These are phyloP conservation scores for Candida berthetii DNA, from an alignment of 805 yeast genomes.

Conservation along the genomic window DNA sequence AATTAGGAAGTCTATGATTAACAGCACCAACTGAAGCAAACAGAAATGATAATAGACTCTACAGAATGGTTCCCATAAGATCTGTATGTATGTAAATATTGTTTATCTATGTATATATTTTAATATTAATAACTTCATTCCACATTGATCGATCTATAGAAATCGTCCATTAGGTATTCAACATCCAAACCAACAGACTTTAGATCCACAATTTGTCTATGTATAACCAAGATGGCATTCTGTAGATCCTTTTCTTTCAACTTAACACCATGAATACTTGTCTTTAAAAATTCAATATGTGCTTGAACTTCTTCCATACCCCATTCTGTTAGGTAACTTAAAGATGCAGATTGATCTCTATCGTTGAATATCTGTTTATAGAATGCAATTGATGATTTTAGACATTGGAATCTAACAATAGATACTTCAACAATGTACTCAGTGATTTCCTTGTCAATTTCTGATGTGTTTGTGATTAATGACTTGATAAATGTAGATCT, in stretches of 20 bases:
- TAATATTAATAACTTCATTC: too few relatives aligned
- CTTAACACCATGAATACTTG: slow-evolving; percentile 62
- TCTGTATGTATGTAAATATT: too few relatives aligned
- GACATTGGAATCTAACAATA: slow-evolving; percentile 52
- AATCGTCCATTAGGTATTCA: slow-evolving; percentile 26
- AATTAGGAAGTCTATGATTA: background rate
- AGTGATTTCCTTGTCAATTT: slow-evolving; percentile 39
- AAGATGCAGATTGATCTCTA: slow-evolving; percentile 27
- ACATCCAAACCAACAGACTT: slow-evolving; percentile 67
- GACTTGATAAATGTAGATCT: slow-evolving; percentile 39
- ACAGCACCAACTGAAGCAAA: too few relatives aligned
- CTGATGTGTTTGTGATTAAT: slow-evolving; percentile 40
- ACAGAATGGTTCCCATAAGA: too few relatives aligned
- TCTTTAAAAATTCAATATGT: slow-evolving; percentile 53
- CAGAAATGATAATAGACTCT: too few relatives aligned
- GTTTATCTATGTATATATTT: too few relatives aligned
- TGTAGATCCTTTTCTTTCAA: slow-evolving; percentile 44
- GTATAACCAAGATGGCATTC: slow-evolving; percentile 47
- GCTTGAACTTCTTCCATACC: slow-evolving; percentile 54
- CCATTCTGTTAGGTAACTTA: slow-evolving; percentile 73
- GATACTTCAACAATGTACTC: slow-evolving; percentile 55
- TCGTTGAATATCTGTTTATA: slow-evolving; percentile 47
- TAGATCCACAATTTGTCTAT: slow-evolving; percentile 55
- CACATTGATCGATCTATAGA: slow-evolving; percentile 15
- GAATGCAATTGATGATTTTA: slow-evolving; percentile 49